phyloP scores from a whole-genome alignment of 768 basidiomycete species.

The Mycena vitilis region DNA sequence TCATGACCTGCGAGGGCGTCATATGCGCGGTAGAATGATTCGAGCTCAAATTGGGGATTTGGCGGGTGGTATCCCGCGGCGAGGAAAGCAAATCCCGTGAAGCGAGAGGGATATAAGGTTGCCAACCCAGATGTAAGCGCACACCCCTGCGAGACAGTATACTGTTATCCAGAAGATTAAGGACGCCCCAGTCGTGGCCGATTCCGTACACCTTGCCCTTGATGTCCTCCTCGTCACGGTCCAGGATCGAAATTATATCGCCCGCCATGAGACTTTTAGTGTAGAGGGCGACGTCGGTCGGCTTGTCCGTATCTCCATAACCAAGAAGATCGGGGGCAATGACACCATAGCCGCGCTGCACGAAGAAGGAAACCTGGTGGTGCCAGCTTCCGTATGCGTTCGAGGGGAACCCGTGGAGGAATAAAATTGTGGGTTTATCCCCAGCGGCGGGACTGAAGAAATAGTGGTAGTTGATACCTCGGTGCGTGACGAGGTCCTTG shows the following conservation, averaged over 20 bases:
- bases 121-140: conserved; percentile 48
- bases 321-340: conserved; percentile 65
- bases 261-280: conserved; percentile 45
- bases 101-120: conserved; percentile 52
- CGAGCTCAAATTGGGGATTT: conserved; percentile 36
- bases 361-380: conserved; percentile 51
- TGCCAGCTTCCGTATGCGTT: conserved; percentile 52
- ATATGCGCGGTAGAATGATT: conserved; percentile 13
- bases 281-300: conserved; percentile 51
- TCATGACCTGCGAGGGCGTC: background rate
- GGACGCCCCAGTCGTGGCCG: conserved; percentile 52
- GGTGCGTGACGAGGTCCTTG: conserved; percentile 45
- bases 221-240: conserved; percentile 48
- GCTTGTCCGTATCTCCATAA: conserved; percentile 62
- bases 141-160: conserved; percentile 46
- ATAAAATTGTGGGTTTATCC: conserved; percentile 50
- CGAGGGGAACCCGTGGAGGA: conserved; percentile 60
- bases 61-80: conserved; percentile 50
- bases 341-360: conserved; percentile 53
- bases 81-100: conserved; percentile 55
- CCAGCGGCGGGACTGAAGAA: conserved; percentile 42
- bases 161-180: background rate
- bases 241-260: conserved; percentile 55
- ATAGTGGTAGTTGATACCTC: conserved; percentile 52
- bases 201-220: conserved; percentile 47